phyloP scores from a whole-genome alignment of 2,329 filamentous ascomycete species.

The Lachnellula suecica region DNA sequence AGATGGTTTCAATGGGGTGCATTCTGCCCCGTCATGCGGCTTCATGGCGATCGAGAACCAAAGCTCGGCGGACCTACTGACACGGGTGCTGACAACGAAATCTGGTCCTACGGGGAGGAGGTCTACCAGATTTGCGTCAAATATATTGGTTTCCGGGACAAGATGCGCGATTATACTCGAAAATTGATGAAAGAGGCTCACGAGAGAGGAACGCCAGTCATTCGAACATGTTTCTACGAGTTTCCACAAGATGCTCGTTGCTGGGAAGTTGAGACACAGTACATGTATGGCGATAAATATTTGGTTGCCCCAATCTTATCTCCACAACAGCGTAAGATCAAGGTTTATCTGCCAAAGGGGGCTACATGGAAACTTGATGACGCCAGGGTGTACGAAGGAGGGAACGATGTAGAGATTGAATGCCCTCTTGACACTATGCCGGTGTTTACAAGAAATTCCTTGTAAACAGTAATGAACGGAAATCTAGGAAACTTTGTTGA shows the following conservation, averaged over 20 bases:
- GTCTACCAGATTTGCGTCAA: conserved; percentile 59
- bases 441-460: too few species aligned
- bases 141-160: conserved; percentile 58
- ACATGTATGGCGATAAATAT: conserved; percentile 63
- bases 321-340: conserved; percentile 41
- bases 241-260: conserved; percentile 53
- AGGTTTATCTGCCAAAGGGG: conserved; percentile 53
- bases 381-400: conserved; percentile 38
- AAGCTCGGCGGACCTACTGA: conserved; percentile 44
- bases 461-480: too few species aligned
- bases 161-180: conserved; percentile 57
- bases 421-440: conserved; percentile 48
- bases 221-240: conserved; percentile 62
- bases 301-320: conserved; percentile 55
- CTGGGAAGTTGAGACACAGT: conserved; percentile 61
- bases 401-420: conserved; percentile 38
- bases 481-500: too few species aligned
- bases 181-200: conserved; percentile 59
- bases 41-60: conserved; percentile 66
- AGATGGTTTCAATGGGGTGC: conserved; percentile 71
- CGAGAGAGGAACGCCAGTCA: conserved; percentile 58
- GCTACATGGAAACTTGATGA: conserved; percentile 44
- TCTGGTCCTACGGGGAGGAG: conserved; percentile 64
- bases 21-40: conserved; percentile 66
- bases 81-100: conserved; percentile 56